Evolutionary conservation across 176 grass and related monocot species (phyloP).

Genomic region (Musa acuminata): DNA sequence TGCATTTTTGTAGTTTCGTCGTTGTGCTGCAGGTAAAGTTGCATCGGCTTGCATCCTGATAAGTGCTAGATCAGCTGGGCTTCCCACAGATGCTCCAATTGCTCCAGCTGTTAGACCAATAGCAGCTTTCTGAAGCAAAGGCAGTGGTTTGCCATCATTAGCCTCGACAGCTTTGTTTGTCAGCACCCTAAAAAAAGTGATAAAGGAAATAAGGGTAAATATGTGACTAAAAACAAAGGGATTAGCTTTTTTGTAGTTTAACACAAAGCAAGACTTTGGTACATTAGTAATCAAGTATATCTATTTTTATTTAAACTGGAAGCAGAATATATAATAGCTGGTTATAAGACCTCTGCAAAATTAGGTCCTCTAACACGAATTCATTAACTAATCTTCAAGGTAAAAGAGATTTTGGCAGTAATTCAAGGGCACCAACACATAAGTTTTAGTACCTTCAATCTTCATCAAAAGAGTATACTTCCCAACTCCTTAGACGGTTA

Average conservation of each 20-base stretch:
- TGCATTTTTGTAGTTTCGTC: conserved; percentile 82
- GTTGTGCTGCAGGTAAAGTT: conserved; percentile 61
- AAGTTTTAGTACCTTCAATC: no score
- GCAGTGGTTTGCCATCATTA: conserved; percentile 81
- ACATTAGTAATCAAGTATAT: no score
- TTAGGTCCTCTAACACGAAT: no score
- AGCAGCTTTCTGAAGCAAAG: conserved; percentile 66
- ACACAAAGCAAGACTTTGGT: not conserved
- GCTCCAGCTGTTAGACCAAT: conserved; percentile 87
- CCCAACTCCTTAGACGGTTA: no score
- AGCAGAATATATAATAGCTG: no score
- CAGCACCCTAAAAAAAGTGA: conserved; percentile 48
- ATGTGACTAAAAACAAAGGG: not conserved
- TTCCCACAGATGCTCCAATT: conserved; percentile 73
- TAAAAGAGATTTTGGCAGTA: no score
- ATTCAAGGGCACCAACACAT: no score
- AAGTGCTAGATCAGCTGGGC: conserved; percentile 79
- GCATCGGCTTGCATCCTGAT: conserved; percentile 97
- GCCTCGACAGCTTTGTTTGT: conserved; percentile 94
- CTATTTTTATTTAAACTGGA: no score
- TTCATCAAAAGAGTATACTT: no score
- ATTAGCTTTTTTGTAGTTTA: not conserved
- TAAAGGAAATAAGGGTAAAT: not conserved
- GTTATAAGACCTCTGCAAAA: no score
- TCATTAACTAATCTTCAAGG: no score